A percentile compares a stretch with the other conserved stretches of the same genome.
Conservation (phyloP, 805 yeast species). For the Candida argentea region DNA sequence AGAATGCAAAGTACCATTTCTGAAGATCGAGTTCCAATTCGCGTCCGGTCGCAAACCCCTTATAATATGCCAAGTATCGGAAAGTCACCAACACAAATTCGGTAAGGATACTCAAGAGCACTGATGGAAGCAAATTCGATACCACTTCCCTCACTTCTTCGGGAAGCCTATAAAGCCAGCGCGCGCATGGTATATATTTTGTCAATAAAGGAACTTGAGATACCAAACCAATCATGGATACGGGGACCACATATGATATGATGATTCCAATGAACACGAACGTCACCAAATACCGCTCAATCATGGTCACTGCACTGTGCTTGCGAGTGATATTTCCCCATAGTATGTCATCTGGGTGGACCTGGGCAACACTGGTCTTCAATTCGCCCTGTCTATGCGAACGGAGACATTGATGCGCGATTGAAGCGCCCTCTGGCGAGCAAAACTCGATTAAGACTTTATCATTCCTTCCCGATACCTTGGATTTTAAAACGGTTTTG, state of each 20-base stretch:
- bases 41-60: slow-evolving; percentile 52
- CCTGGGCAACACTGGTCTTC: slow-evolving; percentile 36
- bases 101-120: slow-evolving; percentile 53
- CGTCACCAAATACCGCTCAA: slow-evolving; percentile 36
- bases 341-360: slow-evolving; percentile 56
- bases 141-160: slow-evolving; percentile 40
- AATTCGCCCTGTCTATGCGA: slow-evolving; percentile 33
- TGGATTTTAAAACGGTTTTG: slow-evolving; percentile 10
- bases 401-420: slow-evolving; percentile 51
- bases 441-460: slow-evolving; percentile 58
- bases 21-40: slow-evolving; percentile 64
- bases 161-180: slow-evolving; percentile 49
- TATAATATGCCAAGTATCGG: slow-evolving; percentile 40
- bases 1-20: slow-evolving; percentile 65
- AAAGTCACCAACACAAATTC: slow-evolving; percentile 52
- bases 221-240: slow-evolving; percentile 66
- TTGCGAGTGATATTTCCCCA: slow-evolving; percentile 53
- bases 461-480: slow-evolving; percentile 15
- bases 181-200: slow-evolving; percentile 47
- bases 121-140: slow-evolving; percentile 58
- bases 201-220: slow-evolving; percentile 65
- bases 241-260: slow-evolving; percentile 67
- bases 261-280: slow-evolving; percentile 40
- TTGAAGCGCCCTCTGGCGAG: slow-evolving; percentile 45
- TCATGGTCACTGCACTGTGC: slow-evolving; percentile 23